These are phyloP conservation scores for Simplicillium sp. DNA, from an alignment of 2,329 filamentous ascomycete species.

Conservation along the genomic window DNA sequence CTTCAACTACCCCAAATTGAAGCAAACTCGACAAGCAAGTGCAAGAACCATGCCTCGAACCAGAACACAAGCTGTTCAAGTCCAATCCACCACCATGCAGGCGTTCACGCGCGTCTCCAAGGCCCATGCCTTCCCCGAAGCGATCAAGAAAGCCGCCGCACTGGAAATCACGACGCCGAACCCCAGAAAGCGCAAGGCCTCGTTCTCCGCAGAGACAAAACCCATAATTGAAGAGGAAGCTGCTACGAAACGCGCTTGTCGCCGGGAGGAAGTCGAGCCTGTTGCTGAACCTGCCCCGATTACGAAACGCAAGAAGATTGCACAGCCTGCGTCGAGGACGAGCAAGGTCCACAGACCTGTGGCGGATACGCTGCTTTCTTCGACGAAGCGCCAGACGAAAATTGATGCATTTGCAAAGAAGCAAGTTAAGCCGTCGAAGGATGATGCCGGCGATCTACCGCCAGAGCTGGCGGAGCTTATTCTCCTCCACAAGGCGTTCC, in stretches of 20 bases:
- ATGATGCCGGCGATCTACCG: constrained; percentile 26
- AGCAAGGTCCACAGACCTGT: no score
- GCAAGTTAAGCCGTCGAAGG: no score
- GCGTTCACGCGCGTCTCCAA: constrained; percentile 40
- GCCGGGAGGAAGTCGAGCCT: constrained; percentile 12
- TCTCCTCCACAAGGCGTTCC: constrained; percentile 55
- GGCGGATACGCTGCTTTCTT: no score
- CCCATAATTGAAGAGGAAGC: constrained; percentile 15
- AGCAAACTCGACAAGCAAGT: constrained; percentile 16
- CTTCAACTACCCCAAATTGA: neutral
- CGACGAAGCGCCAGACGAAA: no score
- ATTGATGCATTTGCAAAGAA: no score
- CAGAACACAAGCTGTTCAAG: constrained; percentile 7
- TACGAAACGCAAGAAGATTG: no score
- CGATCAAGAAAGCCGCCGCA: neutral
- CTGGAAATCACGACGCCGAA: no score
- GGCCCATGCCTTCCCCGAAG: constrained; percentile 15
- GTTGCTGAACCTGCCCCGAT: no score
- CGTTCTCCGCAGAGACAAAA: neutral
- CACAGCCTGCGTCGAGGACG: no score
- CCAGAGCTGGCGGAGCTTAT: constrained; percentile 49
- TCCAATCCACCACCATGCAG: constrained; percentile 22
- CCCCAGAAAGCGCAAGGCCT: constrained; percentile 28
- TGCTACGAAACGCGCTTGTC: constrained; percentile 18
- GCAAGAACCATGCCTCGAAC: constrained; percentile 11